Percentiles rank a stretch among this genome's conserved stretches.
Evolutionary conservation across 2,329 filamentous ascomycete genomes (phyloP).

Genomic region (Diaporthe vexans): DNA sequence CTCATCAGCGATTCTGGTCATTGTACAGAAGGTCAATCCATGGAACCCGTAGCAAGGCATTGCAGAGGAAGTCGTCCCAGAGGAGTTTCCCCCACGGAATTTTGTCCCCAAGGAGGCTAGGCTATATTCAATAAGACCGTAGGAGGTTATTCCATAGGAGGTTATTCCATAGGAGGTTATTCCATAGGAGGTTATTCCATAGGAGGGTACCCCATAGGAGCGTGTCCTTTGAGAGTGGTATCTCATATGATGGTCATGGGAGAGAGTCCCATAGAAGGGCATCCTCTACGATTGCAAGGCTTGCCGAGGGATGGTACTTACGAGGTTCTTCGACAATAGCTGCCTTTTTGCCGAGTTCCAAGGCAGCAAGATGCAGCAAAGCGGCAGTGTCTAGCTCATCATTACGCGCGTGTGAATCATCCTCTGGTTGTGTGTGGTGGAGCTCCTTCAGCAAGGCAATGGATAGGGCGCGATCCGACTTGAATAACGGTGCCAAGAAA

Average conservation of each 20-base stretch:
- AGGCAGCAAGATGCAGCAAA: conserved; percentile 74
- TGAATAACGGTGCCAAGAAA: conserved; percentile 74
- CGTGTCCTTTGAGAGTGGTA: not conserved
- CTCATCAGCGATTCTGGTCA: conserved; percentile 41
- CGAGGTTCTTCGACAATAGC: conserved; percentile 79
- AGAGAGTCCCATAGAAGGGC: not conserved
- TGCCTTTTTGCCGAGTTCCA: conserved; percentile 79
- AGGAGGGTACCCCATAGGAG: not conserved
- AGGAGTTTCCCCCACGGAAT: not conserved
- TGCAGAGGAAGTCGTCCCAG: not conserved
- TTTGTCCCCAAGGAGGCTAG: not conserved
- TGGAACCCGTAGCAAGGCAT: not conserved
- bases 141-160: not conserved
- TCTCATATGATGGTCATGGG: not conserved
- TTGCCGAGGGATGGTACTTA: conserved; percentile 49
- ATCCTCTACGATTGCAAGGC: conserved; percentile 14
- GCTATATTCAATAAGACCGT: not conserved
- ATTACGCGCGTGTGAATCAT: conserved; percentile 42
- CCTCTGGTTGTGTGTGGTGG: conserved; percentile 52
- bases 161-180: no score
- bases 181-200: no score
- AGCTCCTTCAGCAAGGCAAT: conserved; percentile 69
- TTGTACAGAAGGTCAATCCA: not conserved
- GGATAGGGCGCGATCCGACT: conserved; percentile 66
- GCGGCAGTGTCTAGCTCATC: conserved; percentile 66